Base-by-base conservation (phyloP, 169 alveolate species). In the Babesia bigemina region DNA sequence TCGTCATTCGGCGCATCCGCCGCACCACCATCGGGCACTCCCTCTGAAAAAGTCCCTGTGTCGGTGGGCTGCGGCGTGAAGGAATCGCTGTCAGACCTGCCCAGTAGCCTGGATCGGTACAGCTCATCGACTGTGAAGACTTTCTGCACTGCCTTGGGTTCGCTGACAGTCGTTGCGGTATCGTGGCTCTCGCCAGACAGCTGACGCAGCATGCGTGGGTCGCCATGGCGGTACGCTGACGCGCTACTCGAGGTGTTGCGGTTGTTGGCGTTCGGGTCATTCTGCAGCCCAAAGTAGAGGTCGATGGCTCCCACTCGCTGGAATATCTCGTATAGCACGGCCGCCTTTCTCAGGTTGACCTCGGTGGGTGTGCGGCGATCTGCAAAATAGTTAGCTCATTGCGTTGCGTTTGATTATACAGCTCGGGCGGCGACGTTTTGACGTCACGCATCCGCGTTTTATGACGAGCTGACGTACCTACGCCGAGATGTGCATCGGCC, bases 221-320 rank as follows among this genome's bases (percentile, higher is more conserved):
- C 28, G 57, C 57, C 7, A 11, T 11, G 4, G 61, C 36, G 28
- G 17, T 21, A 21, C 17, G 28, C 8, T 10, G 50, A 10, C 4
- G 50, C 19, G 19, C 50, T 16, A 10, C 50, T 10, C 19, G 50
- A 17, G 4, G 53, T 8, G 13, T 63, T 63, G 44, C 33, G 50
- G 13, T 13, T 26, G 36, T 52, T 9, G 16, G 39, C n/a, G 14
- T 24, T 7, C 17, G 29, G 9, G 2, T 67, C 76, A 2, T 53
- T n/a, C 0, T 67, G 66, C 28, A 67, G 53, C 2, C 76, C 76
- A 55, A 67, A 67, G 39, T 67, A 42, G 42, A 49, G 10, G 22
- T 67, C 76, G 7, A 67, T 11, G 33, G 76, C 76, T 10, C 65
- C 76, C 42, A 67, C 66, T 0, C 76, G 76, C 58, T 67, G 76